Evolutionary conservation across 2,329 filamentous ascomycete genomes (phyloP), one percentile per base, ranked within the genome.

Genomic region (Incumbomyces delicatus): DNA sequence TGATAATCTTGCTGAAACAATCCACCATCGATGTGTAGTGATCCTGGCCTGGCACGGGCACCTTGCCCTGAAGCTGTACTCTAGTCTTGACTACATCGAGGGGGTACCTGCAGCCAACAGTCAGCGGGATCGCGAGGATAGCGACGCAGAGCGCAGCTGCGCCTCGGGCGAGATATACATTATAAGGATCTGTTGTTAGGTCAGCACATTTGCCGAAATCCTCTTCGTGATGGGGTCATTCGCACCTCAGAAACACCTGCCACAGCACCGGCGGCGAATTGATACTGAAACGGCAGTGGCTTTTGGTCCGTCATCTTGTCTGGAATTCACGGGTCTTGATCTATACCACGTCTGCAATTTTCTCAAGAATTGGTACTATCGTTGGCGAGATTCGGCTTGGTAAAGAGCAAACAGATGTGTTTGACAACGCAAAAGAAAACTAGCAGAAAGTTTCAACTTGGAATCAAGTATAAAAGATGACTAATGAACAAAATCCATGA

Each of bases 1-100:
- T 84, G 66, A 98, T 80, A 62, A 98, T 98, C 79, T 98, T 98
- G 63, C 80, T 77, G 76, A 98, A 94, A 75, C 90, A 96, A 70
- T 98, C 92, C 50, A 95, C 63, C 88, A 96, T 98, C 76, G 92
- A 87, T 72, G 80, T 95, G 77, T 98, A 96, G 58, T 77, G 74
- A 60, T 96, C 92, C 56, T 82, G 82, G 50, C 87, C 87, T 10
- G 65, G 58, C 17, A 74, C 71, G 36, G 74, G 78, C 56, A 73
- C 76, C 60, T 83, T 83, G 45, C 84, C 85, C 72, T 95, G 89
- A 48, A 95, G 76, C 70, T 95, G 89, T 66, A 94, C 85, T 83
- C 90, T 78, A 55, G 92, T 96, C 78, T 96, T 96, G 68, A 96
- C 87, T 49, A 98, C 92, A 67, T 98, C 92, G 66, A 98, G 76